Base-by-base conservation (phyloP, 768 basidiomycete species). In the Strobilomyces dryophilus region DNA sequence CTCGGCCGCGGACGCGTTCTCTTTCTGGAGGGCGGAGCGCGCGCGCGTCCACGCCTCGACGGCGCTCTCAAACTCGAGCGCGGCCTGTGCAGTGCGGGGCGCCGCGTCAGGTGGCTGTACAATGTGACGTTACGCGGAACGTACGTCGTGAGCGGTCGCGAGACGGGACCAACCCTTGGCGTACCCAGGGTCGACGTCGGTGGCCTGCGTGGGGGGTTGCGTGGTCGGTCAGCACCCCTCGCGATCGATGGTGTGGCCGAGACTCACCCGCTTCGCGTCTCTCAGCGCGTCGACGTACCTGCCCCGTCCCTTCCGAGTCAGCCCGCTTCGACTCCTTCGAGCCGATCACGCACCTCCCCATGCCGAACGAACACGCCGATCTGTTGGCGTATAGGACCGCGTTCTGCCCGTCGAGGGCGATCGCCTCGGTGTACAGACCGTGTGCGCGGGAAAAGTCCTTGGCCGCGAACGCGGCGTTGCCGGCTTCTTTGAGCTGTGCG, bases 161-260 rank as follows among this genome's bases (percentile, higher is more conserved):
- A 17, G 54, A 5, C 56, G 29, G 8, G 39, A 56, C 40, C 35
- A 45, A 6, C 55, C 46, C 24, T 44, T 53, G 9, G 54, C 51
- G 36, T 47, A 52, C 21, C 11, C 21, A 15, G 40, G 40, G 3
- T 53, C 51, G 10, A 52, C 21, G 4, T 42, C 5, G 9, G 50
- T 55, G 9, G 40, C 27, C 49, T 54, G 31, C 1, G 27, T 4
- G 27, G 5, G 27, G 27, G 27, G 27, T 27, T 8, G 27, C 27
- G n/a, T 8, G 27, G 8, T 8, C 27, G 27, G 8, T 27, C 27
- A 27, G 27, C 27, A 3, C 34, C 5, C 34, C 5, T 4, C 9
- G 15, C 5, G 34, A 27, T 27, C 27, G n/a, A n/a, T n/a, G n/a
- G n/a, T n/a, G n/a, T n/a, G n/a, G n/a, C n/a, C n/a, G n/a, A n/a